phyloP scores from a whole-genome alignment of 176 grass and related monocot species.

The Carex scoparia region DNA sequence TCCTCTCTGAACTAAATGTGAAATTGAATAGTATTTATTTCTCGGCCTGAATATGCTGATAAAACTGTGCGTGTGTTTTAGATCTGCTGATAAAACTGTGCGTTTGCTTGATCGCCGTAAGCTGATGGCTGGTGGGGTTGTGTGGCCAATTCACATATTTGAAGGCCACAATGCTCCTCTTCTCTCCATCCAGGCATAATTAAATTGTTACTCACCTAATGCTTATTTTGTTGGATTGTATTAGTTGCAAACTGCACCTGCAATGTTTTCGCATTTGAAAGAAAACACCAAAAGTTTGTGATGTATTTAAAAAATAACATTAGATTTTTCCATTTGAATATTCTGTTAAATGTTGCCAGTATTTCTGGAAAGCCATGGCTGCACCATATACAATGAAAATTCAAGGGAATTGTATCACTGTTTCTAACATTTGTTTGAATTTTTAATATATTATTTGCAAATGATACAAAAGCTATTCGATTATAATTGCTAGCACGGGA shows the following conservation, averaged over 20 bases:
- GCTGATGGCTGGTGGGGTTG: too few species aligned
- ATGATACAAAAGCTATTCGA: background rate
- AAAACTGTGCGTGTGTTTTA: too few species aligned
- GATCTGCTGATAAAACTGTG: too few species aligned
- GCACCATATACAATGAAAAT: background rate
- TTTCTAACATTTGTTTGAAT: background rate
- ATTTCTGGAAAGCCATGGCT: background rate
- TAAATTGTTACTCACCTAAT: too few species aligned
- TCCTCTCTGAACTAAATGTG: too few species aligned
- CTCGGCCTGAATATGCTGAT: too few species aligned
- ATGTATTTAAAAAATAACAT: background rate
- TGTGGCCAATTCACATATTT: too few species aligned
- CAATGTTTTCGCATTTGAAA: background rate
- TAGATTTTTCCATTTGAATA: background rate
- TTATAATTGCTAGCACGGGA: too few species aligned
- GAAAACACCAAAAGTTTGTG: background rate
- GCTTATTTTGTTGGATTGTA: background rate
- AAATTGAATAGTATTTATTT: too few species aligned
- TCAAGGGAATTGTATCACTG: background rate
- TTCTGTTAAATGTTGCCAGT: background rate
- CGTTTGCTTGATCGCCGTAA: too few species aligned
- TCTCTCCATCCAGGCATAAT: too few species aligned
- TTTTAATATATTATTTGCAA: background rate
- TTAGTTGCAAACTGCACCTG: background rate
- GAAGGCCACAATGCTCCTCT: too few species aligned